Evolutionary conservation across 768 basidiomycete species (phyloP).

Genomic region (Mycena sanguinolenta): DNA sequence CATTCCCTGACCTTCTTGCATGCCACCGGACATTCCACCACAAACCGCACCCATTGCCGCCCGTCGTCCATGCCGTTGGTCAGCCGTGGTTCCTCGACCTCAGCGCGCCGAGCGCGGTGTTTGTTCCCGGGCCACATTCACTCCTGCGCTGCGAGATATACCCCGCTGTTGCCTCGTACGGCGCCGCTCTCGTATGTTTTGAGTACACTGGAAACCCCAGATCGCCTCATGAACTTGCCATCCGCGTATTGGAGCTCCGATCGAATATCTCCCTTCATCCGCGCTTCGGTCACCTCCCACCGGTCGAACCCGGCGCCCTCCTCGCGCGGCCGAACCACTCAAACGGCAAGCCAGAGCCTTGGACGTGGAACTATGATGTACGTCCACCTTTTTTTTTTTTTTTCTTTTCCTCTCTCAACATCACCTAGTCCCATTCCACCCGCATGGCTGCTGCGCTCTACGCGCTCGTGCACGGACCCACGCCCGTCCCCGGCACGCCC

Average conservation of each 20-base stretch:
- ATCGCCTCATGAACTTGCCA: constrained; percentile 1
- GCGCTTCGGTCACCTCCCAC: constrained; percentile 12
- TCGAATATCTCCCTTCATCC: constrained; percentile 3
- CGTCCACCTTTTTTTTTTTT: background rate
- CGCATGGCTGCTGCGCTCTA: constrained; percentile 14
- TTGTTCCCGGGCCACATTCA: constrained; percentile 7
- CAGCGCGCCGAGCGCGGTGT: background rate
- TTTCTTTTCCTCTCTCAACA: background rate
- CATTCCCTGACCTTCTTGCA: constrained; percentile 1
- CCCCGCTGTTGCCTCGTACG: constrained; percentile 12
- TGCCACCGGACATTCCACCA: constrained; percentile 5
- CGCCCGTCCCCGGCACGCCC: background rate
- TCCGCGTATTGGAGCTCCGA: constrained; percentile 12
- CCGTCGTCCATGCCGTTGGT: constrained; percentile 11
- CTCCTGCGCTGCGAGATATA: constrained; percentile 8
- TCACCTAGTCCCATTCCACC: background rate
- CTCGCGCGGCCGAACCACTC: background rate
- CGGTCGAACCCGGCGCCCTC: background rate
- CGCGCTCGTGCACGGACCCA: constrained; percentile 8
- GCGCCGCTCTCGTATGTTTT: constrained; percentile 4
- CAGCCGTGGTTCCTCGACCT: constrained; percentile 11
- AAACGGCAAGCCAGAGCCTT: background rate
- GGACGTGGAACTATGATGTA: constrained; percentile 15
- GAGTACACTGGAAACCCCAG: constrained; percentile 7
- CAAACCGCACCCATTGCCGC: background rate